Percentiles rank a stretch among this genome's conserved stretches.
These are phyloP conservation scores for Niebla homalea DNA, from an alignment of 495 filamentous ascomycete species.

Conservation along the genomic window DNA sequence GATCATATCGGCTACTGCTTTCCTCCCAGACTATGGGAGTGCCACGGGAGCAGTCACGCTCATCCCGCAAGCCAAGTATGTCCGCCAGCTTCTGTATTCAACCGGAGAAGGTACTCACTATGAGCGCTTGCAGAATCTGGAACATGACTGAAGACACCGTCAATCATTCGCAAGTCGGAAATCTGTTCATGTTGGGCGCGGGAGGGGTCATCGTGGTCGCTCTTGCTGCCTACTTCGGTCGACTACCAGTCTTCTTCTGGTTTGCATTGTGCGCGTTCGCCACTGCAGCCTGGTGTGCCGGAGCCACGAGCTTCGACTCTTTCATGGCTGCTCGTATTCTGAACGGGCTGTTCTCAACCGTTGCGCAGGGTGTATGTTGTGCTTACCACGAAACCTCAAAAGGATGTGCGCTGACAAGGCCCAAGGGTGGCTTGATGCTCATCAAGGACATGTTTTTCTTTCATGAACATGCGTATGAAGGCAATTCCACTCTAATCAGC, in stretches of 20 bases:
- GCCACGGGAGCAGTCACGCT: conserved; percentile 41
- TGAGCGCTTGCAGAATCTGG: conserved; percentile 25
- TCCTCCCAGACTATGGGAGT: conserved; percentile 45
- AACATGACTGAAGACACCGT: conserved; percentile 35
- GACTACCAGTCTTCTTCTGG: conserved; percentile 46
- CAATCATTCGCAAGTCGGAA: conserved; percentile 41
- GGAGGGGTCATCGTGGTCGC: conserved; percentile 42
- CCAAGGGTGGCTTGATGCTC: conserved; percentile 11
- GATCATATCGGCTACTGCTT: conserved; percentile 37
- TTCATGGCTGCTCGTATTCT: conserved; percentile 45
- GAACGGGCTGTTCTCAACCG: conserved; percentile 48
- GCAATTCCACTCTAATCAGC: not conserved
- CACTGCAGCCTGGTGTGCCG: conserved; percentile 39
- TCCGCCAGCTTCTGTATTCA: not conserved
- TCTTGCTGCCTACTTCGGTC: conserved; percentile 43
- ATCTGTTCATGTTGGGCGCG: conserved; percentile 44
- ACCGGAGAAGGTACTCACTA: not conserved
- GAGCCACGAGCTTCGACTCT: conserved; percentile 34
- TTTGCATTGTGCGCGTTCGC: conserved; percentile 33
- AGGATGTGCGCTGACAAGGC: not conserved
- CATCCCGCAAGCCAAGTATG: conserved; percentile 33
- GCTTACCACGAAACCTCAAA: not conserved
- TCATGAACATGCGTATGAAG: conserved; percentile 13
- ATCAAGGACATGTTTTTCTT: conserved; percentile 20
- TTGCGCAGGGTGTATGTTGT: conserved; percentile 28